These are phyloP conservation scores for Akanthomyces uredinophilus DNA, from an alignment of 2,329 filamentous ascomycete species.

Conservation along the genomic window DNA sequence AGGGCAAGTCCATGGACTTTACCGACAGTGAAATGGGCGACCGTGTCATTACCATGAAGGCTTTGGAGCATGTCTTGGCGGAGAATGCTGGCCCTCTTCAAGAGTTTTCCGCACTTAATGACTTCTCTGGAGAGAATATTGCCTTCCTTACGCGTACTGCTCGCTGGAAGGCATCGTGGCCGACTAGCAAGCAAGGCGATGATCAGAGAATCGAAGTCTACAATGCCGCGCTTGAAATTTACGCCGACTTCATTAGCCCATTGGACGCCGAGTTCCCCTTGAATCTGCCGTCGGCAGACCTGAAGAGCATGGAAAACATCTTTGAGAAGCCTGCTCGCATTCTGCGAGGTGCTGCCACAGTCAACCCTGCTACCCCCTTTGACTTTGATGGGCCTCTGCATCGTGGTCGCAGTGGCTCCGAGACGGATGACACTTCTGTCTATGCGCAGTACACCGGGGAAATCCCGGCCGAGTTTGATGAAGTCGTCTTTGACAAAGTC, in stretches of 20 bases:
- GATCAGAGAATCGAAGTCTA: constrained; percentile 24
- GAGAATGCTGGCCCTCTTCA: constrained; percentile 43
- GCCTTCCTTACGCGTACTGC: constrained; percentile 46
- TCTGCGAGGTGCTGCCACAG: constrained; percentile 22
- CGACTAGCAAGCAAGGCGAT: neutral
- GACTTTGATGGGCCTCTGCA: constrained; percentile 10
- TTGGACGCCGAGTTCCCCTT: constrained; percentile 45
- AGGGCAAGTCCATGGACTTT: constrained; percentile 27
- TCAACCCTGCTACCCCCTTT: constrained; percentile 22
- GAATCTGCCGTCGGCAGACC: constrained; percentile 43
- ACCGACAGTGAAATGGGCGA: constrained; percentile 27
- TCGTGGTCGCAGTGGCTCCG: neutral
- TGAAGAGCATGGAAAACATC: constrained; percentile 35
- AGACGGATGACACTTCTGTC: neutral
- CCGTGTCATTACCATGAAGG: constrained; percentile 45
- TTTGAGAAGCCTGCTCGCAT: constrained; percentile 38
- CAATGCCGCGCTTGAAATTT: constrained; percentile 44
- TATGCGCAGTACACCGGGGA: constrained; percentile 8
- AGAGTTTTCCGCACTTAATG: constrained; percentile 47
- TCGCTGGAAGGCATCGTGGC: constrained; percentile 35
- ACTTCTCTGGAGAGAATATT: constrained; percentile 56
- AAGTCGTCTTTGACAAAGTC: constrained; percentile 17
- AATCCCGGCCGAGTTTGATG: constrained; percentile 7
- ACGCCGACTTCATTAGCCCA: constrained; percentile 41
- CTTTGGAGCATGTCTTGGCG: constrained; percentile 44